phyloP scores from a whole-genome alignment of 345 rosid species.

The Bruguiera parviflora region DNA sequence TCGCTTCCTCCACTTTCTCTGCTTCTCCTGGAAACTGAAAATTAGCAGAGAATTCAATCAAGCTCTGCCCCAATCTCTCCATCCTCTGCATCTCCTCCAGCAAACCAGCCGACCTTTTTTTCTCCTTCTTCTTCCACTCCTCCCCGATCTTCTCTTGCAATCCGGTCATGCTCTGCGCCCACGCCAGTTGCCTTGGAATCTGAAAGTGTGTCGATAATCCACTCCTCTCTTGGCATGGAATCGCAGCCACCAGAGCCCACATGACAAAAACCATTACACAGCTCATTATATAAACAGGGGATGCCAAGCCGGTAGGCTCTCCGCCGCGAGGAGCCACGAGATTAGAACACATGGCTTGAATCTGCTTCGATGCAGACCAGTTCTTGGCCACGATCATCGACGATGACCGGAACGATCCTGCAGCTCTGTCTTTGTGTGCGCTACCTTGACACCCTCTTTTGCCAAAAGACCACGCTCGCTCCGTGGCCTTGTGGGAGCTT shows the following conservation, averaged over 20 bases:
- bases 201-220: constrained; percentile 65
- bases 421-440: constrained; percentile 34
- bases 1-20: constrained; percentile 53
- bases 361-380: constrained; percentile 96
- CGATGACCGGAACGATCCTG: constrained; percentile 39
- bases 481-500: constrained; percentile 36
- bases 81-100: constrained; percentile 77
- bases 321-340: constrained; percentile 70
- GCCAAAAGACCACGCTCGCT: constrained; percentile 82
- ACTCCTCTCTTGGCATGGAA: constrained; percentile 90
- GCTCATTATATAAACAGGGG: constrained; percentile 69
- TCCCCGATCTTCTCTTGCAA: constrained; percentile 84
- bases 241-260: constrained; percentile 84
- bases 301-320: constrained; percentile 59
- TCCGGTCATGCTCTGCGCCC: constrained; percentile 71
- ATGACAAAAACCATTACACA: constrained; percentile 57
- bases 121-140: constrained; percentile 98
- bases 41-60: constrained; percentile 62
- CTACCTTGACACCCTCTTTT: constrained; percentile 40
- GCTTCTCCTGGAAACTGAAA: constrained; percentile 71
- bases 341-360: constrained; percentile 72
- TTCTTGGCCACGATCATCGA: constrained; percentile 73
- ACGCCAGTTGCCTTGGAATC: constrained; percentile 66
- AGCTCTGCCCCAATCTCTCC: constrained; percentile 65
- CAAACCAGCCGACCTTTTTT: constrained; percentile 74